These are phyloP conservation scores for Sherardia arvensis DNA, from an alignment of 257 asterid species.

Conservation along the genomic window DNA sequence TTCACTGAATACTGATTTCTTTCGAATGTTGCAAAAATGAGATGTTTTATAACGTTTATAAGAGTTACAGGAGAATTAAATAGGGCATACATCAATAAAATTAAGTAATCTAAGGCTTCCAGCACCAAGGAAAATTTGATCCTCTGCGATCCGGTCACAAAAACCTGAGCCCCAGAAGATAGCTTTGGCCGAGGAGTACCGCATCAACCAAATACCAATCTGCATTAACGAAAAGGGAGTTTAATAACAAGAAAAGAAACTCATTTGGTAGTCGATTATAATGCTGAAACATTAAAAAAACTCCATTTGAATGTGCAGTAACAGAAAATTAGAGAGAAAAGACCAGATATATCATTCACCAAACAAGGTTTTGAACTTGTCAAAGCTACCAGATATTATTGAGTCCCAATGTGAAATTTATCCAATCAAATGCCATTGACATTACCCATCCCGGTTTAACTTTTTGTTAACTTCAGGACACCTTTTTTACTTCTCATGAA, in stretches of 20 bases:
- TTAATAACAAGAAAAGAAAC: neutral
- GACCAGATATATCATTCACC: neutral
- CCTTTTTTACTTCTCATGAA: neutral
- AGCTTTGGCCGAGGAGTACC: neutral
- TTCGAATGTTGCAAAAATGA: too few species aligned
- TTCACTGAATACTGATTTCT: neutral
- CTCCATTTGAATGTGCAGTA: neutral
- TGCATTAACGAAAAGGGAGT: neutral
- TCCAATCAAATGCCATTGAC: neutral
- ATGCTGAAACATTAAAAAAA: neutral
- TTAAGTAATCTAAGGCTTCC: neutral
- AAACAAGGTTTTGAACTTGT: neutral
- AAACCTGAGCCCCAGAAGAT: neutral
- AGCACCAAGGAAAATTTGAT: neutral
- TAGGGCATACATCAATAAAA: neutral
- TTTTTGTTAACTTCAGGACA: neutral
- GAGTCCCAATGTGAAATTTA: neutral
- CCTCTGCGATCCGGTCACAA: neutral
- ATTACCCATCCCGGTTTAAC: neutral
- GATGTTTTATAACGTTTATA: neutral
- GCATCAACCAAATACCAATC: neutral
- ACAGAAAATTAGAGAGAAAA: neutral
- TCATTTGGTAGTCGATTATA: too few species aligned
- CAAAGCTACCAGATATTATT: neutral
- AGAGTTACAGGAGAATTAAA: neutral